Evolutionary conservation across 2,329 filamentous ascomycete genomes (phyloP).

Genomic region (Ceratocystis ficicola): DNA sequence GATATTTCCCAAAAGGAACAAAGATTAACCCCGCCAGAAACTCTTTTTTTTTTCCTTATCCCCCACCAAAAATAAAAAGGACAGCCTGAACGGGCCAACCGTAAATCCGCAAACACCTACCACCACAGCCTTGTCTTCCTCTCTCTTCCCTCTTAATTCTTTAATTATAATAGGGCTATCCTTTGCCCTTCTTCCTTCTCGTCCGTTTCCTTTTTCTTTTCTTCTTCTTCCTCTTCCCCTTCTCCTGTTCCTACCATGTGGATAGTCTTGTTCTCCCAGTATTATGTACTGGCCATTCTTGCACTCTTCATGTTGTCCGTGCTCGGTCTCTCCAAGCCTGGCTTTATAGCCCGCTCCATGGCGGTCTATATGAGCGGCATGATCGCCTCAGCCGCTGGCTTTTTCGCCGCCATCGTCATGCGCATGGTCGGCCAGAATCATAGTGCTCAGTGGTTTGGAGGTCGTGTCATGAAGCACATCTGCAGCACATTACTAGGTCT

Average conservation of each 20-base stretch:
- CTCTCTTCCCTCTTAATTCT: conserved; percentile 1
- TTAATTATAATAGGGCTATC: not conserved
- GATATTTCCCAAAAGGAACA: not conserved
- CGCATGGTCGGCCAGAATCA: conserved; percentile 59
- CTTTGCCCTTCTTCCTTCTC: conserved; percentile 4
- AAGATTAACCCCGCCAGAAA: conserved; percentile 8
- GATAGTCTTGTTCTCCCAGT: conserved; percentile 32
- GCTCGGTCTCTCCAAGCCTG: conserved; percentile 42
- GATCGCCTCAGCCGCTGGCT: conserved; percentile 57
- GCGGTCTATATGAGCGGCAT: conserved; percentile 53
- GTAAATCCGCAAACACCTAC: conserved; percentile 1
- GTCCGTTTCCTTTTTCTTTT: conserved; percentile 4
- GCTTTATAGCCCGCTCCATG: conserved; percentile 57
- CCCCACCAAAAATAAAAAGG: not conserved
- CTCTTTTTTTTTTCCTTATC: not conserved
- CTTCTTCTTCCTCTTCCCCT: conserved; percentile 30
- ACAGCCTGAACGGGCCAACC: conserved; percentile 1
- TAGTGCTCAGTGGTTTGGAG: conserved; percentile 76
- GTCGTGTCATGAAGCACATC: conserved; percentile 62
- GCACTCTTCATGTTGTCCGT: conserved; percentile 52
- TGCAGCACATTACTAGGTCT: conserved; percentile 69
- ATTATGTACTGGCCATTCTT: conserved; percentile 41
- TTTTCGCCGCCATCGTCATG: conserved; percentile 58
- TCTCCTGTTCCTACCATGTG: conserved; percentile 33
- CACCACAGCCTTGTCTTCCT: conserved; percentile 11